Evolutionary conservation across 306 rosid species (phyloP).

Genomic region (Quercus cerris): DNA sequence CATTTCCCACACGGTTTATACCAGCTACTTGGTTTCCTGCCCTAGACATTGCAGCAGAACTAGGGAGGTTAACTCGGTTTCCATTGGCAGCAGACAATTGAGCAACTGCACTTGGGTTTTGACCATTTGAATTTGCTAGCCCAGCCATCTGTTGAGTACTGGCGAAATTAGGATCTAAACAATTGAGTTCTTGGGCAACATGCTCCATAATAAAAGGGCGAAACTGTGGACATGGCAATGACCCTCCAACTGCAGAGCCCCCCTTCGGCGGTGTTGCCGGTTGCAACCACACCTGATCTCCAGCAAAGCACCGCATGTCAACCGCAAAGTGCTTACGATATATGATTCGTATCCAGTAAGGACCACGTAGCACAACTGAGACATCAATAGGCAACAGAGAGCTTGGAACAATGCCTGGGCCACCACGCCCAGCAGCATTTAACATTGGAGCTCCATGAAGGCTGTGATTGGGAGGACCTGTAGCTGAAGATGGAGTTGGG

Average conservation of each 20-base stretch:
- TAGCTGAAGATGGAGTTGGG: constrained; percentile 40
- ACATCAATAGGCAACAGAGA: constrained; percentile 97
- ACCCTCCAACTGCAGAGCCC: constrained; percentile 84
- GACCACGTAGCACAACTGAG: constrained; percentile 97
- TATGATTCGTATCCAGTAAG: constrained; percentile 95
- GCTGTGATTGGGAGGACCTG: constrained; percentile 57
- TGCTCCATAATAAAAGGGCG: constrained; percentile 99
- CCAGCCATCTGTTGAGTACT: constrained; percentile 74
- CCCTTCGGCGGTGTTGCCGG: constrained; percentile 98
- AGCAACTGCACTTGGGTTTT: constrained; percentile 58
- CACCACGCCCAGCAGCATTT: constrained; percentile 93
- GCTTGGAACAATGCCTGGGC: constrained; percentile 98
- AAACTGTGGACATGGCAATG: constrained; percentile 96
- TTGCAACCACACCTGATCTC: constrained; percentile 99
- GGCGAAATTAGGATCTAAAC: constrained; percentile 76
- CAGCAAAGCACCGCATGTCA: constrained; percentile 99
- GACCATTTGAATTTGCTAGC: constrained; percentile 59
- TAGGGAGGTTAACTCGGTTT: constrained; percentile 63
- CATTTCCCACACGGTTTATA: constrained; percentile 77
- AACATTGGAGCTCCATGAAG: constrained; percentile 72
- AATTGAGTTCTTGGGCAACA: constrained; percentile 97
- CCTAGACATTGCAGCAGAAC: constrained; percentile 77
- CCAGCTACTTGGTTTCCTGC: constrained; percentile 71
- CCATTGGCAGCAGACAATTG: constrained; percentile 72
- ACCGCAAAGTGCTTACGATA: constrained; percentile 93